phyloP scores from a whole-genome alignment of 2,329 filamentous ascomycete genomes.

The Zarea fungicola region DNA sequence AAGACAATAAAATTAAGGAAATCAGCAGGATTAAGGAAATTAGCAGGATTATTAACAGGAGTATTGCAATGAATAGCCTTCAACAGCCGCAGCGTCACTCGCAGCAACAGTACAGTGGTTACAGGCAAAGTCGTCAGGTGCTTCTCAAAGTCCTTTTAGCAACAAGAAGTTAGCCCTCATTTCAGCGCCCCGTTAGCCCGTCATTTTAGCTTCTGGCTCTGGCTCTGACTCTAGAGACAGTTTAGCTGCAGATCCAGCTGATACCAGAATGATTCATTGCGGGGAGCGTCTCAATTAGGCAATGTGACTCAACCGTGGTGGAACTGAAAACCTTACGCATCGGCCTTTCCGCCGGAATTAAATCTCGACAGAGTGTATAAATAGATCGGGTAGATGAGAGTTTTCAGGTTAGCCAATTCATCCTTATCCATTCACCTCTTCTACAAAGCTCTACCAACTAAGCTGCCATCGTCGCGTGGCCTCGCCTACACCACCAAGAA shows the following conservation, averaged over 20 bases:
- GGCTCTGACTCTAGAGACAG: no score
- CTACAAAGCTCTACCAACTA: neutral
- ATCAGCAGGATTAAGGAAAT: no score
- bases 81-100: no score
- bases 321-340: neutral
- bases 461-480: neutral
- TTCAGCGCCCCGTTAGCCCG: slow-evolving; percentile 5
- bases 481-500: neutral
- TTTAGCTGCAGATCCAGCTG: neutral
- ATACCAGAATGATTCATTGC: slow-evolving; percentile 8
- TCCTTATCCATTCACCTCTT: neutral
- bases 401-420: neutral
- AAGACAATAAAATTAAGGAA: no score
- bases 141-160: no score
- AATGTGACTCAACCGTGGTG: slow-evolving; percentile 5
- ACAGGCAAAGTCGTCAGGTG: no score
- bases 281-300: slow-evolving; percentile 8
- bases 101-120: no score
- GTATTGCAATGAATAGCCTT: no score
- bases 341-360: neutral
- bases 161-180: no score
- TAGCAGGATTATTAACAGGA: no score
- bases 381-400: neutral
- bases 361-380: neutral
- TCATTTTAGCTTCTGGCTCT: neutral